Evolutionary conservation across 2,329 filamentous ascomycete species (phyloP).

Genomic region (Hymenoscyphus repandus): DNA sequence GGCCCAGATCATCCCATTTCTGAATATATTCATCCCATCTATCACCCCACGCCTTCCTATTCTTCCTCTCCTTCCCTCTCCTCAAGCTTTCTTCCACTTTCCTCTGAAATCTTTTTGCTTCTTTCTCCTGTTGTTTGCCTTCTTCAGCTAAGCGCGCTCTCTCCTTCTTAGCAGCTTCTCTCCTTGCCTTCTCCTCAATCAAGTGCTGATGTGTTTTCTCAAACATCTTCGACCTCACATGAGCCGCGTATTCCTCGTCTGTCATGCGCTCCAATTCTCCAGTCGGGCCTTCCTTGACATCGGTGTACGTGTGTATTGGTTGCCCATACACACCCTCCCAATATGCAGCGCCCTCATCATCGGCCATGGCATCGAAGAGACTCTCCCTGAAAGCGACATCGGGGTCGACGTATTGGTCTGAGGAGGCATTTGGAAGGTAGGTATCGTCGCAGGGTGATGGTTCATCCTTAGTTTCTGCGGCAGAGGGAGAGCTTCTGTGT

Average conservation of each 20-base stretch:
- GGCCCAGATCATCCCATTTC: slow-evolving; percentile 53
- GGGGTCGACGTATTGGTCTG: slow-evolving; percentile 47
- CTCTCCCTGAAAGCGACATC: slow-evolving; percentile 84
- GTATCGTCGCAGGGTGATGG: slow-evolving; percentile 36
- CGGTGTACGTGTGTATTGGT: slow-evolving; percentile 75
- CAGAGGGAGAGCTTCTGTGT: slow-evolving; percentile 15
- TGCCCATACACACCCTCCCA: slow-evolving; percentile 98
- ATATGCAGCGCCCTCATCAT: slow-evolving; percentile 91
- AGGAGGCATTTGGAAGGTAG: slow-evolving; percentile 34
- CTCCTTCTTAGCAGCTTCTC: slow-evolving; percentile 49
- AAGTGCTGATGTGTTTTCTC: slow-evolving; percentile 86
- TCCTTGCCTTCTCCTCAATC: slow-evolving; percentile 65
- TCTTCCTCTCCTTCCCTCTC: slow-evolving; percentile 57
- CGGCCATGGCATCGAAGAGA: slow-evolving; percentile 92
- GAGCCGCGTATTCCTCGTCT: slow-evolving; percentile 85
- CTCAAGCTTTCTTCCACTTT: slow-evolving; percentile 66
- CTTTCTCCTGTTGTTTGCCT: slow-evolving; percentile 35
- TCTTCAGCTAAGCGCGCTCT: slow-evolving; percentile 37
- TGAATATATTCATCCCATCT: slow-evolving; percentile 61
- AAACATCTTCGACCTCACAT: slow-evolving; percentile 89
- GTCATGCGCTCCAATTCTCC: slow-evolving; percentile 75
- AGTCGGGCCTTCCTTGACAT: slow-evolving; percentile 37
- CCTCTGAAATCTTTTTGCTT: slow-evolving; percentile 44
- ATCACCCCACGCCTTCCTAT: slow-evolving; percentile 45
- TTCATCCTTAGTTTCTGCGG: slow-evolving; percentile 27